Base-by-base conservation (phyloP, 2,329 filamentous ascomycete genomes). In the Cytospora chrysosperma region DNA sequence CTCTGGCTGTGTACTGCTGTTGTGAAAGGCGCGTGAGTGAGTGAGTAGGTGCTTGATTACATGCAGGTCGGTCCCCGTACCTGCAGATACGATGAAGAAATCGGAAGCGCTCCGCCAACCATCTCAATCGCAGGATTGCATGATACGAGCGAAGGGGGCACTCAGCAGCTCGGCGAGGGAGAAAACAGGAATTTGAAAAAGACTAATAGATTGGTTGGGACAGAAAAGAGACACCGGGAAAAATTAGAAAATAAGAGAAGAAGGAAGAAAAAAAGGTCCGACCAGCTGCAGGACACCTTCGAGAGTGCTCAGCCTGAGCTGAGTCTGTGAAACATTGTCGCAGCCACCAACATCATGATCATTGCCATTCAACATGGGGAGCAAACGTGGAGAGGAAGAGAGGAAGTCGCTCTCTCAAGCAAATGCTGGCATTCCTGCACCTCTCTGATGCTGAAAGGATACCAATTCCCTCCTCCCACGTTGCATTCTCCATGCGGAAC, bases 41-140 rank as follows among this genome's bases (percentile, higher is more conserved):
- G 21, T 32, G 12, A 5, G 30, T 27, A 54, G 27, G 51, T 37
- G 34, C 13, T 13, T 19, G 27, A 32, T 6, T n/a, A 26, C 27
- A 34, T 60, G 58, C 58, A 60, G 58, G 49, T 13, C 50, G 30
- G 27, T 30, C 54, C 56, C 54, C 37, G 57, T 47, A 56, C 57
- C 57, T 65, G 64, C 64, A 65, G 49, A 64, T 64, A 65, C 64
- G 64, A 64, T 47, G 37, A 56, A 56, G 54, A 50, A 65, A 13
- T 43, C 37, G 40, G 37, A 62, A n/a, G 53, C 28, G 59, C 15
- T 34, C 24, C 28, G 34, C 30, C 49, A 47, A 40, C 40, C 55
- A 59, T 10, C 32, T 50, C 40, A 24, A 32, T n/a, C 32, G 30
- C 37, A 34, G 43, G 47, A 47, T 49, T 49, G 30, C 50, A 28